Evolutionary conservation across 108 stramenopile species (phyloP).

Genomic region (Cyclotella sp.): DNA sequence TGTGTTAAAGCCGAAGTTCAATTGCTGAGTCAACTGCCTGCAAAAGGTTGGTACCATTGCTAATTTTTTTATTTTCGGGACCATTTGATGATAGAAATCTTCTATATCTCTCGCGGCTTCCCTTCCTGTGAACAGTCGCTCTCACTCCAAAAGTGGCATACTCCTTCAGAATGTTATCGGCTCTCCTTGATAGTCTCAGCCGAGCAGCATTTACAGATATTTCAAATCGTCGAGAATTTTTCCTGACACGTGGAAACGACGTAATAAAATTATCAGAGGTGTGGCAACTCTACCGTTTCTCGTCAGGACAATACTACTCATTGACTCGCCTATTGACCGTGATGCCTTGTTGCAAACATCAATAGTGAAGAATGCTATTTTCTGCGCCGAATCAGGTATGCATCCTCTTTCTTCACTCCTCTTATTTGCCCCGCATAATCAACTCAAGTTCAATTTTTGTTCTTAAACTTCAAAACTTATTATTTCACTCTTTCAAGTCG

Average conservation of each 20-base stretch:
- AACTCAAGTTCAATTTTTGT: too few species aligned
- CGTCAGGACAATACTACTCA: slow-evolving; percentile 26
- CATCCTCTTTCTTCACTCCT: background rate
- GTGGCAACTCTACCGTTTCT: slow-evolving; percentile 24
- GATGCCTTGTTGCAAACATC: slow-evolving; percentile 9
- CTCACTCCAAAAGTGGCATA: slow-evolving; percentile 26
- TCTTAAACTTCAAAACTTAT: too few species aligned
- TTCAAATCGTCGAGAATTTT: slow-evolving; percentile 21
- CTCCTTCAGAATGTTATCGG: slow-evolving; percentile 32
- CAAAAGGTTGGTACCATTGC: background rate
- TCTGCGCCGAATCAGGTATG: slow-evolving; percentile 13
- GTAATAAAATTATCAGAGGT: slow-evolving; percentile 19
- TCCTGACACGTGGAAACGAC: slow-evolving; percentile 11
- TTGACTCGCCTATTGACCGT: slow-evolving; percentile 4
- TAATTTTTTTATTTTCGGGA: too few species aligned
- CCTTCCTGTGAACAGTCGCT: background rate
- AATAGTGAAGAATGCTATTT: slow-evolving; percentile 5
- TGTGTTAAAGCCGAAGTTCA: slow-evolving; percentile 31
- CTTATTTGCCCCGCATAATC: too few species aligned
- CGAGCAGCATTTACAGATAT: slow-evolving; percentile 13
- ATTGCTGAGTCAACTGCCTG: slow-evolving; percentile 4
- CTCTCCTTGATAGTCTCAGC: slow-evolving; percentile 16
- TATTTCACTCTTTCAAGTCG: background rate
- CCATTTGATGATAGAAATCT: too few species aligned
- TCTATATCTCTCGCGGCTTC: too few species aligned